phyloP scores from a whole-genome alignment of 345 rosid genomes.

The Triadica sebifera region DNA sequence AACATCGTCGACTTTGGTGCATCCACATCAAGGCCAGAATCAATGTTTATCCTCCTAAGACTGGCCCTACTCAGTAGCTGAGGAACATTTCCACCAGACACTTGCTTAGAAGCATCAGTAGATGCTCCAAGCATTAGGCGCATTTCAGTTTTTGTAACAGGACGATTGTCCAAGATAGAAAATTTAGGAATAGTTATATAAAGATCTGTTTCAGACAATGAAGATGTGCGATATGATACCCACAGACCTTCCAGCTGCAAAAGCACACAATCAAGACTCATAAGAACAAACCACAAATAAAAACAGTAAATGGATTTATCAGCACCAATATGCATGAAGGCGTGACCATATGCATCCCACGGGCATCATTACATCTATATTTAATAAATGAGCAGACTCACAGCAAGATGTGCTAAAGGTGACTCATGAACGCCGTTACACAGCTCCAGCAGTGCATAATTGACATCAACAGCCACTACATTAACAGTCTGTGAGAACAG shows the following conservation, averaged over 20 bases:
- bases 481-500: slow-evolving; percentile 81
- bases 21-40: slow-evolving; percentile 50
- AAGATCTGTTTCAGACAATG: slow-evolving; percentile 87
- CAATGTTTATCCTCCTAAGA: slow-evolving; percentile 46
- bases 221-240: slow-evolving; percentile 89
- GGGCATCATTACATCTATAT: slow-evolving; percentile 1
- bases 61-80: slow-evolving; percentile 47
- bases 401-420: slow-evolving; percentile 86
- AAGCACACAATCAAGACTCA: slow-evolving; percentile 12
- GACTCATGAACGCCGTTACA: slow-evolving; percentile 77
- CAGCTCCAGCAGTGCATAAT: slow-evolving; percentile 86
- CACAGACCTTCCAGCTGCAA: slow-evolving; percentile 93
- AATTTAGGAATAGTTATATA: slow-evolving; percentile 85
- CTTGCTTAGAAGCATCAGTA: slow-evolving; percentile 73
- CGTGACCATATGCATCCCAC: background rate
- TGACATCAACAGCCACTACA: slow-evolving; percentile 78
- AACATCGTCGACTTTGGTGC: slow-evolving; percentile 81
- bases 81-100: slow-evolving; percentile 60
- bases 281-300: slow-evolving; percentile 8
- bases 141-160: slow-evolving; percentile 91
- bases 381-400: slow-evolving; percentile 38
- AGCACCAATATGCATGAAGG: background rate
- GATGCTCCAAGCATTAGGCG: slow-evolving; percentile 98
- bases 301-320: background rate
- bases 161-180: slow-evolving; percentile 84